Evolutionary conservation across 2,329 filamentous ascomycete genomes (phyloP).

Genomic region (Saccharata proteae): DNA sequence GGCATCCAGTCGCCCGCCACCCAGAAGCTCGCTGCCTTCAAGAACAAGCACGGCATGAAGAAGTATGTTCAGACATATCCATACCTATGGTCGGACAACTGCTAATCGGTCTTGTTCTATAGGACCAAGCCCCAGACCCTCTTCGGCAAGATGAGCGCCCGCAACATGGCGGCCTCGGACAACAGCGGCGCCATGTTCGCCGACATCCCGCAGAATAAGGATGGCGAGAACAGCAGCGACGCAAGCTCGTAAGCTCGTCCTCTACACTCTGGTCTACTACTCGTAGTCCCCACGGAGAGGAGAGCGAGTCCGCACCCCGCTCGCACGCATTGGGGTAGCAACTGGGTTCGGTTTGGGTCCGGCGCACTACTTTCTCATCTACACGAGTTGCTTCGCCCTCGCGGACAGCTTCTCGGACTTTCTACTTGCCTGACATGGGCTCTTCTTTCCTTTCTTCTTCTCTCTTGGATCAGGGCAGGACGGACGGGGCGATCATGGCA

Average conservation of each 20-base stretch:
- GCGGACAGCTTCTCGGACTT: too few relatives aligned
- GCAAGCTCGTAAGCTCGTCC: neutral
- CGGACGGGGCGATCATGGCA: conserved; percentile 5
- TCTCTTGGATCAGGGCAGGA: too few relatives aligned
- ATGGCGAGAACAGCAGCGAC: neutral
- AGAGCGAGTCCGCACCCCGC: too few relatives aligned
- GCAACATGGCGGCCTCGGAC: conserved; percentile 23
- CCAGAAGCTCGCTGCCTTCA: conserved; percentile 68
- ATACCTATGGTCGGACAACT: neutral
- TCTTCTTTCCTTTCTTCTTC: too few relatives aligned
- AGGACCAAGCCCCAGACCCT: conserved; percentile 29
- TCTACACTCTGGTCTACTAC: neutral
- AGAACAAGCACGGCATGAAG: conserved; percentile 71
- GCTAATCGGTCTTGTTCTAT: neutral
- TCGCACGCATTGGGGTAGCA: too few relatives aligned
- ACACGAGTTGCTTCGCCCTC: too few relatives aligned
- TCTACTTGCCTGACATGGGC: too few relatives aligned
- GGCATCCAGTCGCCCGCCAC: conserved; percentile 80
- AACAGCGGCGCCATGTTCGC: conserved; percentile 21
- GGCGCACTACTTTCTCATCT: too few relatives aligned
- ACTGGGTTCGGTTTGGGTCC: conserved; percentile 4
- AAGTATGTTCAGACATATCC: conserved; percentile 27
- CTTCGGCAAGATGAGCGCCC: conserved; percentile 29
- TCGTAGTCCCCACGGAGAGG: neutral
- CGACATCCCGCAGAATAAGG: conserved; percentile 15